Evolutionary conservation across 768 basidiomycete genomes (phyloP).

Genomic region (Tubosaeta sp.): DNA sequence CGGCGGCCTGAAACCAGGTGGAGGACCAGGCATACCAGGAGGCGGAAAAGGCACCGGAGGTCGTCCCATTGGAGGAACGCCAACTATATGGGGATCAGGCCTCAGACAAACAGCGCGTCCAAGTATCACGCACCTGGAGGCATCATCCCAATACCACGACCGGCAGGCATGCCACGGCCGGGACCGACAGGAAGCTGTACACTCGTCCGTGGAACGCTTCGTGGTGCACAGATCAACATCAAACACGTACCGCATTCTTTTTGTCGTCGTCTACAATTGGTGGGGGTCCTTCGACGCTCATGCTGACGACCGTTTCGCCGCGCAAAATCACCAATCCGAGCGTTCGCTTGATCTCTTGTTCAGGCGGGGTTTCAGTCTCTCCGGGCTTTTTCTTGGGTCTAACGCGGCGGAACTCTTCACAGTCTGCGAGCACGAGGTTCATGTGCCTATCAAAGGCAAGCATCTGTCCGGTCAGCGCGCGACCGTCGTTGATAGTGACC

Average conservation of each 20-base stretch:
- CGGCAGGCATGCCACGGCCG: slow-evolving; percentile 93
- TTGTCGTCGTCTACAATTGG: slow-evolving; percentile 88
- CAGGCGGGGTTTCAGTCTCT: slow-evolving; percentile 62
- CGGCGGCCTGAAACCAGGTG: slow-evolving; percentile 81
- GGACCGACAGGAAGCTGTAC: slow-evolving; percentile 79
- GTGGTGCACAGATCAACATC: slow-evolving; percentile 4
- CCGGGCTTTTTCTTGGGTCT: slow-evolving; percentile 89
- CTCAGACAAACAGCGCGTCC: slow-evolving; percentile 13
- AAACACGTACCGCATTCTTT: slow-evolving; percentile 63
- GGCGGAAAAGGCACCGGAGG: slow-evolving; percentile 61
- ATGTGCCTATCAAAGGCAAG: slow-evolving; percentile 99
- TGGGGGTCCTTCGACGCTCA: slow-evolving; percentile 93
- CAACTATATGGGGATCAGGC: slow-evolving; percentile 40
- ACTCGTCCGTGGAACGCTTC: slow-evolving; percentile 16
- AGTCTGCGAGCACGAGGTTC: slow-evolving; percentile 98
- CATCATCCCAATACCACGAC: slow-evolving; percentile 96
- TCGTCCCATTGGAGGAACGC: slow-evolving; percentile 55
- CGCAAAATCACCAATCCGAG: slow-evolving; percentile 96
- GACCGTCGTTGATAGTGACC: slow-evolving; percentile 96
- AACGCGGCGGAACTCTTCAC: slow-evolving; percentile 94
- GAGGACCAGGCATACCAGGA: slow-evolving; percentile 83
- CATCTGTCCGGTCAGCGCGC: slow-evolving; percentile 95
- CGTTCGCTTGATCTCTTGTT: slow-evolving; percentile 94
- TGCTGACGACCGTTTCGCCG: slow-evolving; percentile 93
- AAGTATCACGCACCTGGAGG: slow-evolving; percentile 59